Evolutionary conservation across 2,329 filamentous ascomycete genomes (phyloP).

Genomic region (Alternaria rosae): DNA sequence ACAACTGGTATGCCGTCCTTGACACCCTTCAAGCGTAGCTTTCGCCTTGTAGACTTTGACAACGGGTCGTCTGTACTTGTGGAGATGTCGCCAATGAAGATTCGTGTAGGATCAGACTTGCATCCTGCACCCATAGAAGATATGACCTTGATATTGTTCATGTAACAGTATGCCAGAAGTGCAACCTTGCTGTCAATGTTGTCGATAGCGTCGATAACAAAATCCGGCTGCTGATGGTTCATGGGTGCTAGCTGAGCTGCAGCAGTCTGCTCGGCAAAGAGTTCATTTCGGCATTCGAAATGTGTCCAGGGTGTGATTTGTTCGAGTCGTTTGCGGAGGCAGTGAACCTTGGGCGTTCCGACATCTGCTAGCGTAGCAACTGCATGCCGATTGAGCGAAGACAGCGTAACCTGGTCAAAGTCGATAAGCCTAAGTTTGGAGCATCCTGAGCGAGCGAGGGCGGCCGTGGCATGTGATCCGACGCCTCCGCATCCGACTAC

Average conservation of each 20-base stretch:
- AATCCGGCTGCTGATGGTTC: conserved; percentile 75
- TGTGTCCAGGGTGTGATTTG: conserved; percentile 91
- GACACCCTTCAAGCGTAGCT: conserved; percentile 78
- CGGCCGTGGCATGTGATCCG: conserved; percentile 87
- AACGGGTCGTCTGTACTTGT: conserved; percentile 86
- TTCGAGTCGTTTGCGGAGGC: conserved; percentile 78
- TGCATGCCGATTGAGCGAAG: conserved; percentile 93
- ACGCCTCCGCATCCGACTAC: conserved; percentile 95
- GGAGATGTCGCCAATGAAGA: conserved; percentile 91
- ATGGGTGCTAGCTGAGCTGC: conserved; percentile 72
- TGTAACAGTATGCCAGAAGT: conserved; percentile 85
- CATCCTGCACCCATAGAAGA: conserved; percentile 96
- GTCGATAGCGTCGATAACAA: conserved; percentile 96
- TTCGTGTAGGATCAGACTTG: conserved; percentile 84
- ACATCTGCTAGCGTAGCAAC: conserved; percentile 94
- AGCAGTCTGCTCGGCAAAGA: conserved; percentile 76
- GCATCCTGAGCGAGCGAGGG: conserved; percentile 87
- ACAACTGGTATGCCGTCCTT: conserved; percentile 88
- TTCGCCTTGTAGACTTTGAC: conserved; percentile 81
- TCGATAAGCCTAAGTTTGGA: conserved; percentile 89
- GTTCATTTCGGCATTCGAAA: conserved; percentile 85
- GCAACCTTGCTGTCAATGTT: conserved; percentile 98
- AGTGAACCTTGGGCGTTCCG: conserved; percentile 88
- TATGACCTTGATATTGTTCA: conserved; percentile 79
- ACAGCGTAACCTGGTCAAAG: conserved; percentile 96